A percentile compares a stretch with the other conserved stretches of the same genome.
These are phyloP conservation scores for Mucuna pruriens DNA, from an alignment of 306 rosid genomes.

Conservation along the genomic window DNA sequence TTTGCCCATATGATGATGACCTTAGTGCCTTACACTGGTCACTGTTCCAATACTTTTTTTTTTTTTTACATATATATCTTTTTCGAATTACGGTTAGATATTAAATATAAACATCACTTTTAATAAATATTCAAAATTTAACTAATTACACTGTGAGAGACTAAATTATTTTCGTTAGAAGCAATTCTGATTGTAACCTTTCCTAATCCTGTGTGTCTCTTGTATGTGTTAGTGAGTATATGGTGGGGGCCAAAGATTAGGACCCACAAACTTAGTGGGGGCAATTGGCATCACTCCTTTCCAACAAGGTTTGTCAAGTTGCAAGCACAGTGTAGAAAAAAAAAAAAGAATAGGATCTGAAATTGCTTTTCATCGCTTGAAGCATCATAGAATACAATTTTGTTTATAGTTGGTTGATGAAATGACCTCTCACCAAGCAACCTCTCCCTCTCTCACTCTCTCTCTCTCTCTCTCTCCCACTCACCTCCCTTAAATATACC, in stretches of 20 bases:
- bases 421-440: conserved; percentile 78
- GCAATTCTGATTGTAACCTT: too few relatives aligned
- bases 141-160: too few relatives aligned
- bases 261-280: conserved; percentile 66
- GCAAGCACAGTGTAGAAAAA: conserved; percentile 43
- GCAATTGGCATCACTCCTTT: conserved; percentile 66
- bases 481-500: conserved; percentile 32
- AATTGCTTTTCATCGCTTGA: conserved; percentile 53
- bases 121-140: too few relatives aligned
- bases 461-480: conserved; percentile 34
- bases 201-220: conserved; percentile 4
- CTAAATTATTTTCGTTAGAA: too few relatives aligned
- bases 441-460: conserved; percentile 10
- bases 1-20: conserved; percentile 48
- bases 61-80: too few relatives aligned
- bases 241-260: conserved; percentile 41
- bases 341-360: conserved; percentile 50
- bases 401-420: conserved; percentile 65
- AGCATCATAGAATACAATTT: conserved; percentile 64
- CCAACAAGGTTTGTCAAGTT: conserved; percentile 61
- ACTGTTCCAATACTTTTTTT: conserved; percentile 34
- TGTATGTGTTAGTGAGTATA: conserved; percentile 24
- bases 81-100: too few relatives aligned
- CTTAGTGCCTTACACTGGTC: conserved; percentile 52
- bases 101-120: too few relatives aligned